phyloP scores from a whole-genome alignment of 2,329 filamentous ascomycete genomes.

The Sporothrix brasiliensis region DNA sequence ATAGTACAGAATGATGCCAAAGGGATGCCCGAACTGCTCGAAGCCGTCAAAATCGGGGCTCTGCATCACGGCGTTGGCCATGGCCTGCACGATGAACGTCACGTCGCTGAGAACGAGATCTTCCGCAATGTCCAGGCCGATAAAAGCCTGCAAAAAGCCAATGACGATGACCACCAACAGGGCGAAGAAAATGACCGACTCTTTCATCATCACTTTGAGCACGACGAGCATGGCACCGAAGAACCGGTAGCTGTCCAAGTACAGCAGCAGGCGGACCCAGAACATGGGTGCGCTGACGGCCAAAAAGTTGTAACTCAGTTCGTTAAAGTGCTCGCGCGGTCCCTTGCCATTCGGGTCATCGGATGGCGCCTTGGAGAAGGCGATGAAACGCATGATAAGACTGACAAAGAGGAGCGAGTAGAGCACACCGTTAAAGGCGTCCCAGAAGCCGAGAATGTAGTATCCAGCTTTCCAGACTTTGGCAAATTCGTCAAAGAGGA shows the following conservation, averaged over 20 bases:
- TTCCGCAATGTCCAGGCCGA: constrained; percentile 85
- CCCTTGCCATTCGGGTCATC: constrained; percentile 45
- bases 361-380: constrained; percentile 59
- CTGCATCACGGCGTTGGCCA: constrained; percentile 90
- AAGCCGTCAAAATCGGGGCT: constrained; percentile 88
- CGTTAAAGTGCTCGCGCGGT: constrained; percentile 67
- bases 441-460: constrained; percentile 95
- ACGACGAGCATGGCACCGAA: constrained; percentile 99
- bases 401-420: constrained; percentile 79
- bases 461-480: constrained; percentile 95
- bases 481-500: constrained; percentile 80
- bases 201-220: constrained; percentile 91
- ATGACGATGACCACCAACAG: constrained; percentile 80
- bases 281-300: constrained; percentile 96
- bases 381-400: constrained; percentile 77
- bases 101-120: constrained; percentile 69
- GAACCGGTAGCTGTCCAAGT: constrained; percentile 90
- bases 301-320: constrained; percentile 88
- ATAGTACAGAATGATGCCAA: constrained; percentile 95
- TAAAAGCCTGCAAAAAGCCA: constrained; percentile 90
- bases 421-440: constrained; percentile 84
- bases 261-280: constrained; percentile 89
- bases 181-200: constrained; percentile 94
- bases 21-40: constrained; percentile 87
- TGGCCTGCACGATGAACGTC: constrained; percentile 74